phyloP scores from a whole-genome alignment of 805 yeast genomes.

The Priceomyces haplophilus region DNA sequence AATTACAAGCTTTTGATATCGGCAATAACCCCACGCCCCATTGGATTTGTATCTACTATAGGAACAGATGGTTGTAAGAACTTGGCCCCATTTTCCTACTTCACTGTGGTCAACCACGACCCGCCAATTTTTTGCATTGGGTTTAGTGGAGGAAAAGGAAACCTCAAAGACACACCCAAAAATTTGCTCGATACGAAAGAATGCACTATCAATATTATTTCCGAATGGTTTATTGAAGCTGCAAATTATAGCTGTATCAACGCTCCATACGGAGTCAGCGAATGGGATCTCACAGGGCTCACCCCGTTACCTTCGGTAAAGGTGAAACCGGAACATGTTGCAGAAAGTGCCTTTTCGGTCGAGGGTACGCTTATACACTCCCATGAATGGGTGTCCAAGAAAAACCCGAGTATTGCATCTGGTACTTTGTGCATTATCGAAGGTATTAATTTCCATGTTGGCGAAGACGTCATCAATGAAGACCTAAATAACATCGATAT shows the following conservation, averaged over 20 bases:
- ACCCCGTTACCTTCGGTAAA: constrained; percentile 41
- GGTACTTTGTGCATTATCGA: constrained; percentile 47
- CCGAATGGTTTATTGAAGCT: constrained; percentile 65
- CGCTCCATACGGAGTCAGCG: constrained; percentile 50
- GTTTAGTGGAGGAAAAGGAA: constrained; percentile 34
- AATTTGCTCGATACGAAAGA: constrained; percentile 52
- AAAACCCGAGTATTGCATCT: constrained; percentile 29
- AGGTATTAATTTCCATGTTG: constrained; percentile 54
- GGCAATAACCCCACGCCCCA: constrained; percentile 58
- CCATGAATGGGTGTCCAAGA: constrained; percentile 46
- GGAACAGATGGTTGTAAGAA: constrained; percentile 42
- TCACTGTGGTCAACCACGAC: constrained; percentile 44
- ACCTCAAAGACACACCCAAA: constrained; percentile 46
- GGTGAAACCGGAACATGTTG: constrained; percentile 56
- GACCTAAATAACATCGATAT: constrained; percentile 41
- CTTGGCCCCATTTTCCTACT: constrained; percentile 61
- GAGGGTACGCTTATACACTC: constrained; percentile 50
- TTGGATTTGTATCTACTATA: constrained; percentile 54
- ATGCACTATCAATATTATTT: constrained; percentile 51
- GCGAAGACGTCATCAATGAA: constrained; percentile 51
- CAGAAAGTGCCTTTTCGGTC: constrained; percentile 57
- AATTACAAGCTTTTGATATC: constrained; percentile 51
- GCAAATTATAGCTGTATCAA: constrained; percentile 49
- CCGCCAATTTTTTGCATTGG: constrained; percentile 60
- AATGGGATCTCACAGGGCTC: constrained; percentile 55